Evolutionary conservation across 176 grass and related monocot species (phyloP), one percentile per base, ranked within the genome.

Genomic region (Rhynchospora breviuscula): DNA sequence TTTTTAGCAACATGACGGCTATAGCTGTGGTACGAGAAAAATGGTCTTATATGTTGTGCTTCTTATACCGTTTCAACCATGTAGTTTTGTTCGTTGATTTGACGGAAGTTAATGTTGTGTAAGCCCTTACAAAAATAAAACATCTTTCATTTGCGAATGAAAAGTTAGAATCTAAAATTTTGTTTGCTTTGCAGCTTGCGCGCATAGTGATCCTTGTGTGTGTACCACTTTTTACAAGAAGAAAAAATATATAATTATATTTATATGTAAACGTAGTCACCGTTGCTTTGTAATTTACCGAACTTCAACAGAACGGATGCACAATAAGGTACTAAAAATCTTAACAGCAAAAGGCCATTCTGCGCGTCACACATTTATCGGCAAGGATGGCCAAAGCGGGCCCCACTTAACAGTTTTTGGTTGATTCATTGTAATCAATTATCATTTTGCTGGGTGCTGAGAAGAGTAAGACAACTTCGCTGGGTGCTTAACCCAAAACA

Each of bases 81-180:
- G 72, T 77, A 29, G 29, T 77, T 77, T 77, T 75, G 72, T 77
- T 56, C 13, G 49, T 54, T 22, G 49, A 77, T 29, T 77, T 77
- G 72, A 56, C 48, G 4, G 23, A 12, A 77, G 2, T 56, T 56
- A 2, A 8, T 31, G 18, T 45, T 31, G 48, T 56, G 49, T 56
- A 56, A 77, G 1, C 49, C 31, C 67, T 29, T 77, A 56, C 72
- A 77, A 49, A 53, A 54, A 77, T 56, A 56, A 52, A 48, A 52
- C 53, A 0, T 69, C 7, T 45, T 76, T 77, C 72, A 56, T 77
- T 14, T 77, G 49, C 48, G 54, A 54, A 77, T 56, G 72, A 19
- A 31, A 56, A 77, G 11, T 56, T 77, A 53, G 13, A 6, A 77
- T 77, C 21, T 77, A 29, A 75, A 53, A 23, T 75, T 13, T 13